phyloP scores from a whole-genome alignment of 495 filamentous ascomycete species.

The Niebla homalea region DNA sequence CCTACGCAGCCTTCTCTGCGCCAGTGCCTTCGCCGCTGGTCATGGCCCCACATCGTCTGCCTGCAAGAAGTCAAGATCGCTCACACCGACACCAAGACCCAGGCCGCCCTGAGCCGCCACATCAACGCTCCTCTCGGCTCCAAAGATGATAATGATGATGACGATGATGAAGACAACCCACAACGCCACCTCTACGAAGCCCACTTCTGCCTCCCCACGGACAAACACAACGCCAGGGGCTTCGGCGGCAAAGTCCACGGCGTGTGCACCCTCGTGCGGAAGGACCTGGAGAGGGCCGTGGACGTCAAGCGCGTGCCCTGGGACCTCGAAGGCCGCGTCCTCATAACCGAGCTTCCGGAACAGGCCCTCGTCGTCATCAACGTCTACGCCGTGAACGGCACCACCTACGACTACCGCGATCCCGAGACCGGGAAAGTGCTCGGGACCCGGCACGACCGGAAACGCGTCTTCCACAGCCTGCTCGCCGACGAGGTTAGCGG shows the following conservation, averaged over 20 bases:
- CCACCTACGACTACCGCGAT: slow-evolving; percentile 29
- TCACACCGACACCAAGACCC: slow-evolving; percentile 20
- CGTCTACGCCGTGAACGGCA: slow-evolving; percentile 42
- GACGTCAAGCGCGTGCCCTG: slow-evolving; percentile 26
- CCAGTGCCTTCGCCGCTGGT: slow-evolving; percentile 30
- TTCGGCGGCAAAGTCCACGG: slow-evolving; percentile 38
- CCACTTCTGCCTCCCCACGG: slow-evolving; percentile 30
- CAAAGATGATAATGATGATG: background rate
- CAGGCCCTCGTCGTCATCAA: slow-evolving; percentile 29
- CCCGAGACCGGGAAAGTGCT: slow-evolving; percentile 24
- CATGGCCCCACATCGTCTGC: slow-evolving; percentile 33
- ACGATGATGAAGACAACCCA: background rate
- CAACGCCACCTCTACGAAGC: slow-evolving; percentile 25
- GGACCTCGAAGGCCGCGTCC: slow-evolving; percentile 40
- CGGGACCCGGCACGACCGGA: slow-evolving; percentile 36
- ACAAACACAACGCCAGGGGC: slow-evolving; percentile 33
- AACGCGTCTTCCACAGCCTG: slow-evolving; percentile 30
- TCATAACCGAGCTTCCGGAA: slow-evolving; percentile 24
- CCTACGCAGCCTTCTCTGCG: slow-evolving; percentile 21
- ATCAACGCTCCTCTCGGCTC: slow-evolving; percentile 16
- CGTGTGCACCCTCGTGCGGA: slow-evolving; percentile 33
- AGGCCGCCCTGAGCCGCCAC: slow-evolving; percentile 22
- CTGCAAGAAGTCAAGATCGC: slow-evolving; percentile 42
- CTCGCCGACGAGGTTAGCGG: slow-evolving; percentile 27
- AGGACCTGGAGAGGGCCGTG: slow-evolving; percentile 23